Evolutionary conservation across 2,329 filamentous ascomycete species (phyloP).

Genomic region (Calycina herbarum): DNA sequence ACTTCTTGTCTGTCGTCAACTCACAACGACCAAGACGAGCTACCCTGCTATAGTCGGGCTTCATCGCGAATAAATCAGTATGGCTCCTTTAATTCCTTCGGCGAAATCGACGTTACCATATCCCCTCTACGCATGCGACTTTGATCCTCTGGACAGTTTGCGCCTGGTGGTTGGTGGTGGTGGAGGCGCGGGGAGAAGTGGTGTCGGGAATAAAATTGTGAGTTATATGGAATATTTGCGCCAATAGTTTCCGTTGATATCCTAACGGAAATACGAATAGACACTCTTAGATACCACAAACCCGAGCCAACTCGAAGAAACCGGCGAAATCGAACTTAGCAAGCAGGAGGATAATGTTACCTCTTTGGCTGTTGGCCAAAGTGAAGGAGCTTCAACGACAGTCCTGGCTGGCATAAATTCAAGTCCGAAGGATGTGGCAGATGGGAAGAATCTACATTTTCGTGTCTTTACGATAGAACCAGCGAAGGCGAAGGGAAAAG

Average conservation of each 20-base stretch:
- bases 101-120: constrained; percentile 62
- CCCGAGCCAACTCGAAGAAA: constrained; percentile 51
- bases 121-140: constrained; percentile 84
- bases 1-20: not conserved
- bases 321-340: constrained; percentile 74
- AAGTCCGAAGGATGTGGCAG: constrained; percentile 67
- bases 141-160: constrained; percentile 76
- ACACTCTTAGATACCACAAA: constrained; percentile 37
- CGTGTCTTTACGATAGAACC: constrained; percentile 66
- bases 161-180: constrained; percentile 83
- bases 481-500: constrained; percentile 34
- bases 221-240: constrained; percentile 36
- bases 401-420: constrained; percentile 84
- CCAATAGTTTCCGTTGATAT: constrained; percentile 1
- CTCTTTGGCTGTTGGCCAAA: constrained; percentile 69
- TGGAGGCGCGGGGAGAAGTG: constrained; percentile 77
- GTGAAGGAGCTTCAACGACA: constrained; percentile 53
- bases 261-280: constrained; percentile 26
- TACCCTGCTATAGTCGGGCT: not conserved
- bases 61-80: constrained; percentile 14
- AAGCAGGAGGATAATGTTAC: constrained; percentile 87
- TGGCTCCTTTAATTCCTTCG: constrained; percentile 36
- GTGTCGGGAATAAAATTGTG: constrained; percentile 85
- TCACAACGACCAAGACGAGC: not conserved
- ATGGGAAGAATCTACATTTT: constrained; percentile 81